Percentiles rank a stretch among this genome's conserved stretches.
Conservation (phyloP, 164 flowering plant genomes). For the Cinnamomum chago region DNA sequence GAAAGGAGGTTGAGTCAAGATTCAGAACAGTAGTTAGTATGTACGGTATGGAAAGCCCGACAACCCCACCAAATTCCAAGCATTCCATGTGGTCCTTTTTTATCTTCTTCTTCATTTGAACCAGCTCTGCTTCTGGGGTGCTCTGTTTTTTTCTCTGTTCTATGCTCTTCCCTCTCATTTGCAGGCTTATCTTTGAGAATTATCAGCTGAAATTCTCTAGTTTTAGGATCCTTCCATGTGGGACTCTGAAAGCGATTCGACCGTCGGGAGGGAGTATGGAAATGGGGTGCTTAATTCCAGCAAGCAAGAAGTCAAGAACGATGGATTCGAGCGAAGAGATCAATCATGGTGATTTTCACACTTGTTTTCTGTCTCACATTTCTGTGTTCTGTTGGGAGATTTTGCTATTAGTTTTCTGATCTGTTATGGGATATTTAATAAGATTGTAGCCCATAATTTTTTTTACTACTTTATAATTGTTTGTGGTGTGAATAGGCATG, state of each 20-base stretch:
- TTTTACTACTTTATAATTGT: neutral
- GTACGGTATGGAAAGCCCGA: conserved; percentile 30
- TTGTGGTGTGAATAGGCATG: conserved; percentile 49
- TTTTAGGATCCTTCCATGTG: conserved; percentile 40
- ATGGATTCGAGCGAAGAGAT: conserved; percentile 86
- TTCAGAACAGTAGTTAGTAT: neutral
- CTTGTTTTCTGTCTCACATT: neutral
- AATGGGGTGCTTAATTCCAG: conserved; percentile 50
- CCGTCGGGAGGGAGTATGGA: conserved; percentile 52
- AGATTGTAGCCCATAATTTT: neutral
- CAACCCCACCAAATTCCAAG: conserved; percentile 45
- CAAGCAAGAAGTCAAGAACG: conserved; percentile 68
- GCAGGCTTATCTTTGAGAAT: conserved; percentile 5
- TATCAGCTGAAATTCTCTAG: conserved; percentile 12
- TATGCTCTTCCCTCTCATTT: neutral
- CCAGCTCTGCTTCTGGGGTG: conserved; percentile 10
- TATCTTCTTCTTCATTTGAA: conserved; percentile 13
- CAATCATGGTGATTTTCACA: conserved; percentile 59
- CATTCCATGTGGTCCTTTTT: conserved; percentile 50
- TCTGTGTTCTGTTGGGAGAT: neutral
- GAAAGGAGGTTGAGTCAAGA: conserved; percentile 8
- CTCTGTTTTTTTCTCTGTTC: neutral
- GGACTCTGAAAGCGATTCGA: conserved; percentile 78
- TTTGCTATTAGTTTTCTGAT: neutral
- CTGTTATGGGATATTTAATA: neutral